These are phyloP conservation scores for Brettanomyces nanus DNA, from an alignment of 805 yeast species.

Conservation along the genomic window DNA sequence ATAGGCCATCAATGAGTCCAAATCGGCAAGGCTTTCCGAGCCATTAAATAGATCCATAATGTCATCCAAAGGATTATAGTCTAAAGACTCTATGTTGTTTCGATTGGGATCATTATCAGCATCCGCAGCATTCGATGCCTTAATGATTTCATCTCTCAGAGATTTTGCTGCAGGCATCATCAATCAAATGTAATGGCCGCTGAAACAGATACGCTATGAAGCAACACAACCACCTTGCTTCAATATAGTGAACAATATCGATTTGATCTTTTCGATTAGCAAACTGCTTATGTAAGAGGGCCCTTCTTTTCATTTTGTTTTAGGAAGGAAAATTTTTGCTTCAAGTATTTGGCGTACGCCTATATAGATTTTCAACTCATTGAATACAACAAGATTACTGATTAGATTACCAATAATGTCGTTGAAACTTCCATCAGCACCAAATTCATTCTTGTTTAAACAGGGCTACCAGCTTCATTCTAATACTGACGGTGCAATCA, in stretches of 20 bases:
- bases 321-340: no score
- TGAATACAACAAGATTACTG: no score
- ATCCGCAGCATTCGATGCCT: slow-evolving; percentile 11
- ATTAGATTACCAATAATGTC: slow-evolving; percentile 71
- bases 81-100: slow-evolving; percentile 25
- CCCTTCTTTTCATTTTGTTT: no score
- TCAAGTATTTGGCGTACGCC: no score
- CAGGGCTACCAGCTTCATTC: slow-evolving; percentile 87
- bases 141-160: slow-evolving; percentile 18
- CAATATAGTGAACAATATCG: no score
- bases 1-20: slow-evolving; percentile 42
- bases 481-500: slow-evolving; percentile 90
- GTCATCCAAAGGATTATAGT: slow-evolving; percentile 49
- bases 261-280: not conserved
- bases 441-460: slow-evolving; percentile 88
- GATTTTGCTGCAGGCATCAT: slow-evolving; percentile 7
- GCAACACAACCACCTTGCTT: no score
- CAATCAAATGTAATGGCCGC: no score
- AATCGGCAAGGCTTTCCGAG: slow-evolving; percentile 40
- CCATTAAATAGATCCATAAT: slow-evolving; percentile 41
- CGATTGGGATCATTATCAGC: not conserved
- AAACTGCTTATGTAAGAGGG: not conserved
- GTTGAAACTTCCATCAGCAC: slow-evolving; percentile 83
- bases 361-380: no score
- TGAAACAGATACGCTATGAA: no score